Evolutionary conservation across 179 eudicot species (phyloP).

Genomic region (Pouteria campechiana): DNA sequence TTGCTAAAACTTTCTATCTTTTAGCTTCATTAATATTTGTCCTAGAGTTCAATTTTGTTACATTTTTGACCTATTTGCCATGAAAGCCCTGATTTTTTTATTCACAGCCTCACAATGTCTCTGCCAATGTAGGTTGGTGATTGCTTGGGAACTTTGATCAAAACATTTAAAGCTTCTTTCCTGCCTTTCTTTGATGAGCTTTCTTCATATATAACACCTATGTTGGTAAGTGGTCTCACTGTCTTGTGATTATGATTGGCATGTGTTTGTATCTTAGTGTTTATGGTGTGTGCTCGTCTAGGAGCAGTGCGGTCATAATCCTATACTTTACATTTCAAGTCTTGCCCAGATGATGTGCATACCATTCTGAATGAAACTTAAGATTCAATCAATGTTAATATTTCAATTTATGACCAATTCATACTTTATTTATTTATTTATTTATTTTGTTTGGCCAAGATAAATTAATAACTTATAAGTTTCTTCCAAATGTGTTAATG

Average conservation of each 20-base stretch:
- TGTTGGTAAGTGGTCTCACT: slow-evolving; percentile 71
- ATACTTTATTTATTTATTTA: too few species aligned
- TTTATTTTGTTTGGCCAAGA: too few species aligned
- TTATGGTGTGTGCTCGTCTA: too few species aligned
- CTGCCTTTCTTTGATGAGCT: slow-evolving; percentile 94
- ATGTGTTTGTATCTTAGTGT: neutral
- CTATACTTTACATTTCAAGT: too few species aligned
- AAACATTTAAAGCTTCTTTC: slow-evolving; percentile 90
- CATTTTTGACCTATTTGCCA: neutral
- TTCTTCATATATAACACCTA: slow-evolving; percentile 80
- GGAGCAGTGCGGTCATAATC: too few species aligned
- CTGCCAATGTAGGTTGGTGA: slow-evolving; percentile 66
- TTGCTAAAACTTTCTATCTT: neutral
- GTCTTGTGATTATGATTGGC: neutral
- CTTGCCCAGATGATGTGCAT: too few species aligned
- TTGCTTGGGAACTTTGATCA: slow-evolving; percentile 82
- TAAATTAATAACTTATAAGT: too few species aligned
- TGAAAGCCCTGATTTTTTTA: neutral
- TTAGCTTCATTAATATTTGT: neutral
- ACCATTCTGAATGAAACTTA: too few species aligned
- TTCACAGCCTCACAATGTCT: slow-evolving; percentile 3
- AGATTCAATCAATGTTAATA: too few species aligned
- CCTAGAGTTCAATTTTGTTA: neutral
- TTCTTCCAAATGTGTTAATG: too few species aligned
- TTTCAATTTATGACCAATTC: too few species aligned